These are phyloP conservation scores for Phytophthora pluvialis DNA, from an alignment of 352 stramenopile genomes.

Conservation along the genomic window DNA sequence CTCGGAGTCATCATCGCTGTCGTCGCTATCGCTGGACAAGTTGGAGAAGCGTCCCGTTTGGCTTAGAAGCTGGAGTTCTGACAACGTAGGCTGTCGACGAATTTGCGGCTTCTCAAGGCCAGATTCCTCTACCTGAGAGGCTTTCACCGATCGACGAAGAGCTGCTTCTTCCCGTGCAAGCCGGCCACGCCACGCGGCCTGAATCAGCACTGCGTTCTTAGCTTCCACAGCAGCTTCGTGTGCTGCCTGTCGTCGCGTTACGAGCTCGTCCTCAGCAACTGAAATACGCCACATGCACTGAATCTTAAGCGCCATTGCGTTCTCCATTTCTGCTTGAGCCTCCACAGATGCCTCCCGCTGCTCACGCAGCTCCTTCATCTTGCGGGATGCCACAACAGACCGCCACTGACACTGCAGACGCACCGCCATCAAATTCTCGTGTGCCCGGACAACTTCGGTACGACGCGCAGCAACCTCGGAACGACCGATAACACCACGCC, in stretches of 20 bases:
- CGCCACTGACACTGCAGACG: slow-evolving; percentile 26
- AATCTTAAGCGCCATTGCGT: slow-evolving; percentile 32
- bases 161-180: slow-evolving; percentile 12
- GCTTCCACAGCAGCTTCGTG: slow-evolving; percentile 12
- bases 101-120: slow-evolving; percentile 15
- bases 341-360: not conserved
- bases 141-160: slow-evolving; percentile 5
- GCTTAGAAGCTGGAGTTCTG: slow-evolving; percentile 55
- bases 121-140: not conserved
- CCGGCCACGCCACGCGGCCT: slow-evolving; percentile 26
- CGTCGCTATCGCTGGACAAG: slow-evolving; percentile 42
- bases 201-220: slow-evolving; percentile 23
- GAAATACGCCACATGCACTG: slow-evolving; percentile 33
- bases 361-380: slow-evolving; percentile 23
- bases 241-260: slow-evolving; percentile 5
- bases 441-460: slow-evolving; percentile 1
- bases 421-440: slow-evolving; percentile 19
- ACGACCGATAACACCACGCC: slow-evolving; percentile 30
- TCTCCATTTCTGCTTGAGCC: slow-evolving; percentile 14
- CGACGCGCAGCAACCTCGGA: not conserved
- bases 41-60: slow-evolving; percentile 55
- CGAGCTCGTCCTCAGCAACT: not conserved
- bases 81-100: slow-evolving; percentile 42
- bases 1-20: slow-evolving; percentile 47
- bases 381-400: slow-evolving; percentile 14